phyloP scores from a whole-genome alignment of 768 basidiomycete species.

The Pisolithus tinctorius region DNA sequence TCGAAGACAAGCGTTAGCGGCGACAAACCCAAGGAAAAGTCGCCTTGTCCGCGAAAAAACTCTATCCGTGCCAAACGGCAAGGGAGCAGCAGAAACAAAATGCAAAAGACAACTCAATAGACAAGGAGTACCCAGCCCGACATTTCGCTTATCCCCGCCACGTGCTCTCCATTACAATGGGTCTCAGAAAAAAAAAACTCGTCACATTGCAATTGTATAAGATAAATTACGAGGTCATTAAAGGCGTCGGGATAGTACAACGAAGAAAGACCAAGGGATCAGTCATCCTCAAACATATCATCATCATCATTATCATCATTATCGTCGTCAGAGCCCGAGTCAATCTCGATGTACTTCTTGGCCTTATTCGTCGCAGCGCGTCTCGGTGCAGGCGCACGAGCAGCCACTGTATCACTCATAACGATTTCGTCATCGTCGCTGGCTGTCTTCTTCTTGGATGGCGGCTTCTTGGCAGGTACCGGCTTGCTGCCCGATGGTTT shows the following conservation, averaged over 20 bases:
- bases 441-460: constrained; percentile 32
- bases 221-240: background rate
- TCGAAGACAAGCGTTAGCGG: constrained; percentile 2
- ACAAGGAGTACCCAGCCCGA: background rate
- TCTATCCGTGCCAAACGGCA: constrained; percentile 1
- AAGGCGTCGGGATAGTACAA: background rate
- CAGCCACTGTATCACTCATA: constrained; percentile 38
- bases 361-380: constrained; percentile 43
- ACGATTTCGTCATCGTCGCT: constrained; percentile 40
- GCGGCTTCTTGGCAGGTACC: constrained; percentile 48
- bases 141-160: constrained; percentile 10
- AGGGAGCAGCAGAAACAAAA: constrained; percentile 1
- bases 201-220: background rate
- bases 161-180: constrained; percentile 1
- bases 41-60: background rate
- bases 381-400: constrained; percentile 35
- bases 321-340: constrained; percentile 43
- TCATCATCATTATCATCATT: constrained; percentile 28
- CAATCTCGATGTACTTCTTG: constrained; percentile 61
- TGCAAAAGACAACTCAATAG: background rate
- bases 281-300: constrained; percentile 43
- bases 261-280: constrained; percentile 10
- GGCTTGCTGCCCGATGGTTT: constrained; percentile 57
- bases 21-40: background rate
- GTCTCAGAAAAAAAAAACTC: background rate